Conservation (phyloP, 148 eudicot species). For the Bassia scoparia region DNA sequence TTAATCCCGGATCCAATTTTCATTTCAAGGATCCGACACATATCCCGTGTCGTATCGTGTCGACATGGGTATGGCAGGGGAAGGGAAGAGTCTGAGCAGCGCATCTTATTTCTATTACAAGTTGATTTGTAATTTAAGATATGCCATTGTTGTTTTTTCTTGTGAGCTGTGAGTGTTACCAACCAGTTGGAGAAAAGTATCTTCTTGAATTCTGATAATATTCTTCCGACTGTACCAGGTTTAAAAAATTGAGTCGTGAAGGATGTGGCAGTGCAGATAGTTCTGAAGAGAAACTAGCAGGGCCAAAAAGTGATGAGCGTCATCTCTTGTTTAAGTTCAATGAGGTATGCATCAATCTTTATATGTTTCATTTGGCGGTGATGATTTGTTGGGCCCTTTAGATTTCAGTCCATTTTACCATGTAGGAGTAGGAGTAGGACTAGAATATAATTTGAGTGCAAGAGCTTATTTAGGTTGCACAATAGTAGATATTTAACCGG, state of each 20-base stretch:
- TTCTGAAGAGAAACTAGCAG: slow-evolving; percentile 37
- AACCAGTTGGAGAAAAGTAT: not conserved
- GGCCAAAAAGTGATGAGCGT: slow-evolving; percentile 59
- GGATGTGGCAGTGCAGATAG: slow-evolving; percentile 36
- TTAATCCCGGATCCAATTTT: too few relatives aligned
- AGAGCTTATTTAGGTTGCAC: not conserved
- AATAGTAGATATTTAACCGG: not conserved
- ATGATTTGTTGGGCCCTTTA: not conserved
- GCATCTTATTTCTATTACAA: too few relatives aligned
- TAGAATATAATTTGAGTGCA: not conserved
- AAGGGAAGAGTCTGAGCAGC: too few relatives aligned
- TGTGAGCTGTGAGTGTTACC: not conserved
- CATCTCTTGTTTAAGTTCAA: slow-evolving; percentile 84
- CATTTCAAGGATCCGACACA: too few relatives aligned
- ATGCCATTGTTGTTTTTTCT: slow-evolving; percentile 5
- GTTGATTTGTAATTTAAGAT: too few relatives aligned
- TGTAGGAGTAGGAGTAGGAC: not conserved
- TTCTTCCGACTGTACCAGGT: slow-evolving; percentile 43
- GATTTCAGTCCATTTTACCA: too few relatives aligned
- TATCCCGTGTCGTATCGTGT: too few relatives aligned
- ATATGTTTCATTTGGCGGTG: not conserved
- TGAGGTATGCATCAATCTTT: slow-evolving; percentile 53
- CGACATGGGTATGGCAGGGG: too few relatives aligned
- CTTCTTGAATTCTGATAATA: not conserved
- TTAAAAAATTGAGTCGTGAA: slow-evolving; percentile 47